These are phyloP conservation scores for Diaporthe humulicola DNA, from an alignment of 2,329 filamentous ascomycete genomes.

Conservation along the genomic window DNA sequence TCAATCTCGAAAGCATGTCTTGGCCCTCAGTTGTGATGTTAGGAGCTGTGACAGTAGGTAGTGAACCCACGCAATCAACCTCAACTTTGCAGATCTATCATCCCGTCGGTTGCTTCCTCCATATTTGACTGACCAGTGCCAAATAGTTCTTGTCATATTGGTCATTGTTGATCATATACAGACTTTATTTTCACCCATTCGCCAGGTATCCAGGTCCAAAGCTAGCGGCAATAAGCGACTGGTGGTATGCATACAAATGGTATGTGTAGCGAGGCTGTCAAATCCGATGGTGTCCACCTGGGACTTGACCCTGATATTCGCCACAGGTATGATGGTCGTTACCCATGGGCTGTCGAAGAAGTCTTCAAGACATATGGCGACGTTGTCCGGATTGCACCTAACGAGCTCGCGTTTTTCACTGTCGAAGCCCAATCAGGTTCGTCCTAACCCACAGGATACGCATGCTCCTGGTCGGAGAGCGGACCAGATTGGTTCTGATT, in stretches of 20 bases:
- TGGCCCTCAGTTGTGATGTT: background rate
- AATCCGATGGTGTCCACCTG: background rate
- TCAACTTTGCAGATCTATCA: background rate
- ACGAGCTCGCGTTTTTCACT: background rate
- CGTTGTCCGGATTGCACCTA: background rate
- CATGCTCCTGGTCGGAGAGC: background rate
- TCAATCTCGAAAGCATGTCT: background rate
- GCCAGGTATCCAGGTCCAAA: background rate
- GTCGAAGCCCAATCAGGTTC: constrained; percentile 2
- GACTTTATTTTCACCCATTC: background rate
- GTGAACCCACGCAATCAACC: background rate
- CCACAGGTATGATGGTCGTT: background rate
- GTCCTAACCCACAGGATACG: background rate
- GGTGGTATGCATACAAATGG: background rate
- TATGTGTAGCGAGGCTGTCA: background rate
- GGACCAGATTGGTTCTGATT: background rate
- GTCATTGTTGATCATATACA: background rate
- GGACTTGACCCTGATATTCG: background rate
- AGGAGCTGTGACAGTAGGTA: background rate
- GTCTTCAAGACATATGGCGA: background rate
- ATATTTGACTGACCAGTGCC: background rate
- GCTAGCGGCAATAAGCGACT: background rate
- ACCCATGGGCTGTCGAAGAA: background rate
- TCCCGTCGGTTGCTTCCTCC: background rate
- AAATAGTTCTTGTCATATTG: background rate